phyloP scores from a whole-genome alignment of 2,329 filamentous ascomycete genomes.

The Nemania diffusa region DNA sequence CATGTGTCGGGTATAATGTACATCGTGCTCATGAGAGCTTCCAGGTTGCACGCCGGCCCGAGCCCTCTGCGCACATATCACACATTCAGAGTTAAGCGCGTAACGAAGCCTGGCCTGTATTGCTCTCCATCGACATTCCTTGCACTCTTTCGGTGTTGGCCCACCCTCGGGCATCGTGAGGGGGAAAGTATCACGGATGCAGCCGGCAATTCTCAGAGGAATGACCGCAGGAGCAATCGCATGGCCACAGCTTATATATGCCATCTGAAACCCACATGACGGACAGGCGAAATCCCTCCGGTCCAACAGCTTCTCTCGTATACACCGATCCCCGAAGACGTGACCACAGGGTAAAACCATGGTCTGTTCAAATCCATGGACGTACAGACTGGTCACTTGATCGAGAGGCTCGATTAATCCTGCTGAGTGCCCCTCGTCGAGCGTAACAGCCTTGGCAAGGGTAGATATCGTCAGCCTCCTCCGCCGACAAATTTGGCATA shows the following conservation, averaged over 20 bases:
- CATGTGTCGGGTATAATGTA: slow-evolving; percentile 39
- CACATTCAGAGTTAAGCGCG: slow-evolving; percentile 37
- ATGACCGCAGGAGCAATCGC: slow-evolving; percentile 39
- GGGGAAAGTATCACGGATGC: slow-evolving; percentile 40
- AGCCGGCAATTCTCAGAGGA: slow-evolving; percentile 26
- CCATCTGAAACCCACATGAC: slow-evolving; percentile 40
- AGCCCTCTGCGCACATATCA: slow-evolving; percentile 34
- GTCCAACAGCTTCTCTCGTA: slow-evolving; percentile 23
- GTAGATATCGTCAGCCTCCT: slow-evolving; percentile 38
- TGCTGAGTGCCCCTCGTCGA: neutral
- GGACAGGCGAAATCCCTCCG: slow-evolving; percentile 36
- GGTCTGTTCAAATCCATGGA: slow-evolving; percentile 39
- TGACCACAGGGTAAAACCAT: slow-evolving; percentile 44
- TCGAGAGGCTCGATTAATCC: slow-evolving; percentile 17
- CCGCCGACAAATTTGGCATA: slow-evolving; percentile 39
- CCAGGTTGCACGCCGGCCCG: slow-evolving; percentile 8
- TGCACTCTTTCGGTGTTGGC: slow-evolving; percentile 36
- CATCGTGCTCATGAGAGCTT: slow-evolving; percentile 33
- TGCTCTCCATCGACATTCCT: slow-evolving; percentile 41
- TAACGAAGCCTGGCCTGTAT: slow-evolving; percentile 35
- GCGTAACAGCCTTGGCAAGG: slow-evolving; percentile 29
- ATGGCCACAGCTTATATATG: slow-evolving; percentile 40
- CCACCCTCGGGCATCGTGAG: slow-evolving; percentile 43
- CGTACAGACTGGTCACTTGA: slow-evolving; percentile 26
- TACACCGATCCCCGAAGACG: slow-evolving; percentile 43